Conservation (phyloP, 2,329 filamentous ascomycete species). For the Trichoderma polysporum region DNA sequence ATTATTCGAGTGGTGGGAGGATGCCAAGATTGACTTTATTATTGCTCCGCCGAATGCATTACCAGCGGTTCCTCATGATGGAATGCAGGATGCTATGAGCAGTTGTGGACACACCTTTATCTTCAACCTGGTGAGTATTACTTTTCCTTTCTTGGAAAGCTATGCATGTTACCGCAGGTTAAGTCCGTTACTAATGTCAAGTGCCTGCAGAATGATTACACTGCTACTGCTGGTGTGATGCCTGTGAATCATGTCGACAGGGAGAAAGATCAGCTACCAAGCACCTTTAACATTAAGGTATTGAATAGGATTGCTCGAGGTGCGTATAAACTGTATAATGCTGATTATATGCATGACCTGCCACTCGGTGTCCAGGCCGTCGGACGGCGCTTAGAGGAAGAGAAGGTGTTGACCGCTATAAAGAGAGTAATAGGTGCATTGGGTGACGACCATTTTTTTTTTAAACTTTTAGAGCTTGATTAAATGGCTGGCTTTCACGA, state of each 20-base stretch:
- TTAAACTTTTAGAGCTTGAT: constrained; percentile 51
- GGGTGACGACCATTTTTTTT: constrained; percentile 53
- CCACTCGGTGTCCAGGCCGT: constrained; percentile 56
- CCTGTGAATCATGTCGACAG: constrained; percentile 84
- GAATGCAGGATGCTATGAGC: constrained; percentile 80
- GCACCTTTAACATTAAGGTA: constrained; percentile 57
- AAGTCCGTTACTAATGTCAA: not conserved
- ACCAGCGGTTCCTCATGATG: constrained; percentile 83
- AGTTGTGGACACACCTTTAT: constrained; percentile 92
- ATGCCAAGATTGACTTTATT: constrained; percentile 71
- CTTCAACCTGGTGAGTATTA: constrained; percentile 73
- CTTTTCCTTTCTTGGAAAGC: too few relatives aligned
- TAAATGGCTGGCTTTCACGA: constrained; percentile 26
- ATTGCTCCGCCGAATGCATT: constrained; percentile 86
- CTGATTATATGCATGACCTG: constrained; percentile 69
- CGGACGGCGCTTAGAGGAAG: constrained; percentile 52
- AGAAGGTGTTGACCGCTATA: constrained; percentile 49
- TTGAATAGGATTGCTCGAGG: constrained; percentile 79
- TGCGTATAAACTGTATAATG: constrained; percentile 84
- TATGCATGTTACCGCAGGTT: not conserved
- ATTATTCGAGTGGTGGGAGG: constrained; percentile 56
- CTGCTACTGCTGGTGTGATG: constrained; percentile 77
- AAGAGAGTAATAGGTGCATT: not conserved
- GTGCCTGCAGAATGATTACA: constrained; percentile 60
- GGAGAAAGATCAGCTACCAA: constrained; percentile 63